These are phyloP conservation scores for Boletus insuetus DNA, from an alignment of 768 basidiomycete genomes.

Conservation along the genomic window DNA sequence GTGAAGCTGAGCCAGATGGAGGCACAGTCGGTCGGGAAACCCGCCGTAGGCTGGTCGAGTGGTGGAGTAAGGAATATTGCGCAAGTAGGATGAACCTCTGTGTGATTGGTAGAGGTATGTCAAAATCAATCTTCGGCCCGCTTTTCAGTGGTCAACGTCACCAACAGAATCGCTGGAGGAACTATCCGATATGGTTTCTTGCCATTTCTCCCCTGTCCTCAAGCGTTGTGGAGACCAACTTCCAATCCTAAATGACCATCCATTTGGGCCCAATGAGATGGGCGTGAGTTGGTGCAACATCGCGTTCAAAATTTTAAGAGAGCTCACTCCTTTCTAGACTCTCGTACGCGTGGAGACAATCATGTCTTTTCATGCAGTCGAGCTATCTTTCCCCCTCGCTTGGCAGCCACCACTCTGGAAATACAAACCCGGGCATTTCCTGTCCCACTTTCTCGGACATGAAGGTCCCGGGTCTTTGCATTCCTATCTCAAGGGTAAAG, in stretches of 20 bases:
- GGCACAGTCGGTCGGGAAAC: conserved; percentile 78
- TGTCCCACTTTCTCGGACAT: conserved; percentile 85
- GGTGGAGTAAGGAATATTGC: conserved; percentile 82
- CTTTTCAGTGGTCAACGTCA: neutral
- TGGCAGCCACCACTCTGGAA: conserved; percentile 73
- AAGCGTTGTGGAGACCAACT: conserved; percentile 61
- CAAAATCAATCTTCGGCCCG: neutral
- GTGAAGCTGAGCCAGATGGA: conserved; percentile 69
- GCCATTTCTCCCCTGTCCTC: conserved; percentile 66
- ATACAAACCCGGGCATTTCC: conserved; percentile 71
- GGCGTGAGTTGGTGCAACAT: conserved; percentile 49
- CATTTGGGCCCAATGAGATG: conserved; percentile 68
- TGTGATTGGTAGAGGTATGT: conserved; percentile 72
- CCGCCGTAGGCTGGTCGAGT: conserved; percentile 74
- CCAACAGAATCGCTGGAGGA: conserved; percentile 71
- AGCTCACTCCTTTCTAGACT: conserved; percentile 44
- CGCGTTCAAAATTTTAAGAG: conserved; percentile 6
- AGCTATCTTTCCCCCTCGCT: conserved; percentile 76
- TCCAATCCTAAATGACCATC: conserved; percentile 68
- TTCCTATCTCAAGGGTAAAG: conserved; percentile 85
- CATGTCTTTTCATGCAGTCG: conserved; percentile 80
- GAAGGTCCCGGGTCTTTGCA: conserved; percentile 91
- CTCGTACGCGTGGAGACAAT: conserved; percentile 86
- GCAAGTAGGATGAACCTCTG: conserved; percentile 80
- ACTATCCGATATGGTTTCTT: conserved; percentile 58